phyloP scores from a whole-genome alignment of 768 basidiomycete species.

The Pleurotus pulmonarius region DNA sequence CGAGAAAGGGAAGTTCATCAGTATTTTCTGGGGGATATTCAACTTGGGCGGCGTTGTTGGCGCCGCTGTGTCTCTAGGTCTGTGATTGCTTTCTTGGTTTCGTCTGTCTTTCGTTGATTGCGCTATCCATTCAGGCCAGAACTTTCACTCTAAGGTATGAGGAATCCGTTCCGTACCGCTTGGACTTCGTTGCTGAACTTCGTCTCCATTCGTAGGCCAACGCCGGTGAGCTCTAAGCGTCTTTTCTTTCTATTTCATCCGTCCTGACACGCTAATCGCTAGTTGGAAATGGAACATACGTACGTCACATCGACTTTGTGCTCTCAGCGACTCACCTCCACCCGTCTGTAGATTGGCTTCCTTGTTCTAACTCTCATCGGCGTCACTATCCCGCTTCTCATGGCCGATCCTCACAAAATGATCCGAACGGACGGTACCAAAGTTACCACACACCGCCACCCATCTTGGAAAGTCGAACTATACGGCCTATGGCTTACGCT shows the following conservation, averaged over 20 bases:
- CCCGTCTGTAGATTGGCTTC: constrained; percentile 65
- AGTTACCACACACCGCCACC: constrained; percentile 57
- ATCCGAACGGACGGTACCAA: constrained; percentile 73
- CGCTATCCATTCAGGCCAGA: constrained; percentile 43
- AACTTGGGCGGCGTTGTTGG: constrained; percentile 80
- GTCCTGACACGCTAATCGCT: constrained; percentile 1
- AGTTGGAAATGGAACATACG: constrained; percentile 77
- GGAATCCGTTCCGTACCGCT: constrained; percentile 1
- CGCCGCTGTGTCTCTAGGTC: constrained; percentile 67
- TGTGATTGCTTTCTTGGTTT: constrained; percentile 52
- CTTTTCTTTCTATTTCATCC: neutral
- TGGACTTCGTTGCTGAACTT: constrained; percentile 17
- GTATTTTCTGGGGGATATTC: constrained; percentile 81
- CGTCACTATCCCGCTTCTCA: constrained; percentile 58
- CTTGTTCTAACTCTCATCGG: constrained; percentile 70
- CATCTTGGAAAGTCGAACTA: constrained; percentile 77
- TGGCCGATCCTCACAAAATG: constrained; percentile 72
- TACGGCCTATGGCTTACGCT: constrained; percentile 66
- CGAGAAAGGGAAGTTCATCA: constrained; percentile 74
- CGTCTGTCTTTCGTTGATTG: constrained; percentile 49
- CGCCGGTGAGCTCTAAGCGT: constrained; percentile 11
- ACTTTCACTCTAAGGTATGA: constrained; percentile 59
- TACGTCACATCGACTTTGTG: constrained; percentile 27
- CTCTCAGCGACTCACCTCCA: neutral
- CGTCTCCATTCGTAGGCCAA: constrained; percentile 5